Base-by-base conservation (phyloP, 257 asterid species). In the Sherardia arvensis region DNA sequence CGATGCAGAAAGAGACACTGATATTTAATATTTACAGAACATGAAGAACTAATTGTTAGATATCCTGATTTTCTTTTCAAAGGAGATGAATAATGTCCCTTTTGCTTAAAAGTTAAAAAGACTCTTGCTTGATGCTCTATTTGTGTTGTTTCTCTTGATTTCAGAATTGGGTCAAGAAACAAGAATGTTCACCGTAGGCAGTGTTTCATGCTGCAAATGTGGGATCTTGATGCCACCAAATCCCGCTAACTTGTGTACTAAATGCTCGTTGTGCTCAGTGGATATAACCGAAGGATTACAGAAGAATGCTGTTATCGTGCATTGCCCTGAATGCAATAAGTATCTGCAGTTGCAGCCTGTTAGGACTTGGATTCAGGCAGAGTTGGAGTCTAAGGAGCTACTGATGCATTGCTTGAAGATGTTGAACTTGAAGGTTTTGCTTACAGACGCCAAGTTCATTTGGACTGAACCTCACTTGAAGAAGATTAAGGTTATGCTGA, bases 101-200 rank as follows among this genome's bases (percentile, higher is more conserved):
- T 32, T 0, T 32, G 8, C 4, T 34, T 34, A 38, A 38, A 38
- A 38, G 8, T 0, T 34, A 7, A 38, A 38, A 38, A 38, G 47
- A 38, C 47, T 38, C 18, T 38, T 38, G 47, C 18, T 38, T 38
- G n/a, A n/a, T n/a, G n/a, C n/a, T n/a, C n/a, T n/a, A n/a, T n/a
- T n/a, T n/a, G n/a, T n/a, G n/a, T n/a, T n/a, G n/a, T n/a, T n/a
- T n/a, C n/a, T n/a, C n/a, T n/a, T n/a, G 47, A 36, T 38, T 38
- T 38, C 47, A 38, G 47, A 38, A 71, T 74, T 71, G 82, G 82
- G 28, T 1, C 61, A 53, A 67, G 80, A 67, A 11, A 8, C 76
- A 3, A 75, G 83, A 5, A 78, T 78, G 79, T 78, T 78, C 68
- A 71, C 79, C 0, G 8, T 55, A 14, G 82, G 82, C 2, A 78